These are phyloP conservation scores for Kurtzmaniella quercitrusa DNA, from an alignment of 1,139 yeast species.

Conservation along the genomic window DNA sequence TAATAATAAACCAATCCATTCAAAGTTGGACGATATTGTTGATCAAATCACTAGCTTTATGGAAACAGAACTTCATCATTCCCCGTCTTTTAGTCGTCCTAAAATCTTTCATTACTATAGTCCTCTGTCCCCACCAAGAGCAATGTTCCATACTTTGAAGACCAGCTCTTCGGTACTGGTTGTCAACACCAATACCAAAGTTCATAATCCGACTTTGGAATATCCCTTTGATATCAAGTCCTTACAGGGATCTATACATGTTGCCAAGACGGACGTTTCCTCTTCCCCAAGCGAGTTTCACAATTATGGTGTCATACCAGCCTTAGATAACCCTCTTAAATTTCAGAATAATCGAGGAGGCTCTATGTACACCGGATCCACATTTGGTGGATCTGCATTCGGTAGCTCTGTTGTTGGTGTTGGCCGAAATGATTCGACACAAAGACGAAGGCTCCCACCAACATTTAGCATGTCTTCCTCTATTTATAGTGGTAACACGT, in stretches of 20 bases:
- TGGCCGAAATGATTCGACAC: neutral
- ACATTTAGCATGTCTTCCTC: neutral
- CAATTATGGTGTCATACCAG: neutral
- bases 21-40: constrained; percentile 23
- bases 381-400: neutral
- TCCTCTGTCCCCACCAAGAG: neutral
- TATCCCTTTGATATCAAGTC: constrained; percentile 19
- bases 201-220: neutral
- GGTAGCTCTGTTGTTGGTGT: neutral
- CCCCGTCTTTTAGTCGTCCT: constrained; percentile 3
- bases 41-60: constrained; percentile 24
- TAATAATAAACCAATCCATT: neutral
- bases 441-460: neutral
- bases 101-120: neutral
- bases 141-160: constrained; percentile 1
- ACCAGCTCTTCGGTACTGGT: constrained; percentile 10
- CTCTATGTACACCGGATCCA: neutral
- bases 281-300: neutral
- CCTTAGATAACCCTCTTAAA: neutral
- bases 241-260: constrained; percentile 20
- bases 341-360: neutral
- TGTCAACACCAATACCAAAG: constrained; percentile 19
- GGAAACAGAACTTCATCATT: constrained; percentile 7
- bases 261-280: constrained; percentile 10
- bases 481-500: neutral